Evolutionary conservation across 2,329 filamentous ascomycete genomes (phyloP).

Genomic region (Aureobasidium leucospermi): DNA sequence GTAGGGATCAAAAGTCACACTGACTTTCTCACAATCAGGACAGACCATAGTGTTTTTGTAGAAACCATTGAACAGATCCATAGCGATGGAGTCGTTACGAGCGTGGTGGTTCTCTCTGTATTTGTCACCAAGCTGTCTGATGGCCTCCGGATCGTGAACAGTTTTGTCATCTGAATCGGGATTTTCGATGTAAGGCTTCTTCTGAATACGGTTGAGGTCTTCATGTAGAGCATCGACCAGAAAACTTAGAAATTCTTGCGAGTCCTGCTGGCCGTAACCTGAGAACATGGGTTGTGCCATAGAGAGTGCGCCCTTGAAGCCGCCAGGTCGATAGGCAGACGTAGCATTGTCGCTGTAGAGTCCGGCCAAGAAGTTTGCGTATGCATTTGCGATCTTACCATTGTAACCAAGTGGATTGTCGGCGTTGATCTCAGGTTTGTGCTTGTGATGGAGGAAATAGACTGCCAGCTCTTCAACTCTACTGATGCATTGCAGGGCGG

Average conservation of each 20-base stretch:
- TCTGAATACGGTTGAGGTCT: conserved; percentile 84
- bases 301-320: conserved; percentile 78
- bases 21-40: conserved; percentile 85
- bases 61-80: conserved; percentile 92
- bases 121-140: conserved; percentile 75
- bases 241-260: conserved; percentile 93
- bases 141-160: conserved; percentile 71
- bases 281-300: conserved; percentile 79
- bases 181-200: conserved; percentile 96
- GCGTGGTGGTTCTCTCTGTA: conserved; percentile 89
- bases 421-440: conserved; percentile 73
- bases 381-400: conserved; percentile 79
- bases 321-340: conserved; percentile 65
- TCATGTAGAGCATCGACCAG: conserved; percentile 91
- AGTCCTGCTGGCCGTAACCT: conserved; percentile 93
- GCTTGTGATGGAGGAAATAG: conserved; percentile 72
- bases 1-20: conserved; percentile 97
- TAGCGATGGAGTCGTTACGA: conserved; percentile 90
- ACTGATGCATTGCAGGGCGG: conserved; percentile 86
- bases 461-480: conserved; percentile 89
- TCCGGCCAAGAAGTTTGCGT: conserved; percentile 65
- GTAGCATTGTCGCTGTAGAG: conserved; percentile 65
- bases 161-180: conserved; percentile 97
- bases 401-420: conserved; percentile 79
- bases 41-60: conserved; percentile 97